A percentile compares a stretch with the other conserved stretches of the same genome.
Evolutionary conservation across 768 basidiomycete genomes (phyloP).

Genomic region (Termitomyces bulborhizus): DNA sequence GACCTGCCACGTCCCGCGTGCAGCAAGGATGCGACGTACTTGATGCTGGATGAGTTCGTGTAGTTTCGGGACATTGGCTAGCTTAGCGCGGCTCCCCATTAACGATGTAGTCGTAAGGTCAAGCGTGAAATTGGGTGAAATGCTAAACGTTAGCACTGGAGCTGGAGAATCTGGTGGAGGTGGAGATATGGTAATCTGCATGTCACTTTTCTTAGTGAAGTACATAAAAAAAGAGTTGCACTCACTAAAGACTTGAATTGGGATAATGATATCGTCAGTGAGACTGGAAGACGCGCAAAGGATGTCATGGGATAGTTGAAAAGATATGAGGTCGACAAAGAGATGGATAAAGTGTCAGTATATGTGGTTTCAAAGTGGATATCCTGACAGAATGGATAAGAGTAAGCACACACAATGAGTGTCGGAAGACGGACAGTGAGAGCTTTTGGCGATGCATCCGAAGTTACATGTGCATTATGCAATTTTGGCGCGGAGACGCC

Average conservation of each 20-base stretch:
- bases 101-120: conserved; percentile 85
- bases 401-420: not conserved
- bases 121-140: conserved; percentile 84
- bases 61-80: conserved; percentile 95
- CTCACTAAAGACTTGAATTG: conserved; percentile 65
- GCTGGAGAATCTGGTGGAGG: conserved; percentile 47
- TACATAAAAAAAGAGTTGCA: not conserved
- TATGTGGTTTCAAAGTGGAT: conserved; percentile 84
- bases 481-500: conserved; percentile 77
- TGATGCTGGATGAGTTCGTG: conserved; percentile 91
- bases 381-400: conserved; percentile 37
- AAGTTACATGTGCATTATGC: conserved; percentile 58
- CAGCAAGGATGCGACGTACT: conserved; percentile 58
- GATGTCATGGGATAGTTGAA: conserved; percentile 82
- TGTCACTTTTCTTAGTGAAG: not conserved
- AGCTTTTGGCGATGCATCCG: conserved; percentile 16
- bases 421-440: conserved; percentile 22
- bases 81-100: conserved; percentile 94
- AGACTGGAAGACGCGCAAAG: conserved; percentile 79
- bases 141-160: conserved; percentile 61
- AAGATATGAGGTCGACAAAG: conserved; percentile 73
- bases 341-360: conserved; percentile 77
- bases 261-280: conserved; percentile 72
- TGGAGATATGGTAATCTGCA: conserved; percentile 57
- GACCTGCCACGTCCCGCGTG: conserved; percentile 60